phyloP scores from a whole-genome alignment of 768 basidiomycete genomes.

The Pulveroboletus sp. region DNA sequence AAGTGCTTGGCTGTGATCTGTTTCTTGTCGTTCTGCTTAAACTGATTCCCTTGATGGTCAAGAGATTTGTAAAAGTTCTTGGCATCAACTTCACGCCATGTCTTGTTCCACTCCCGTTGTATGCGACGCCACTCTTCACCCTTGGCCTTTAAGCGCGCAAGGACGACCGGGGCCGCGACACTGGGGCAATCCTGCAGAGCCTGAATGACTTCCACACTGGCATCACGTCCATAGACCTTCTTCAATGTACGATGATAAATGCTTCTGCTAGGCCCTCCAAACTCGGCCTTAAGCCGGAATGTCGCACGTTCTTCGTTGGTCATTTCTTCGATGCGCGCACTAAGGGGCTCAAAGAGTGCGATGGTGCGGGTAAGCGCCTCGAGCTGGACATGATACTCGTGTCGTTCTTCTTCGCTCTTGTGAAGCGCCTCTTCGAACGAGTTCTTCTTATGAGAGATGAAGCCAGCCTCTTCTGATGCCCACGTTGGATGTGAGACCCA shows the following conservation, averaged over 20 bases:
- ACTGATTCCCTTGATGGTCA: constrained; percentile 91
- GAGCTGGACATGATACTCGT: constrained; percentile 95
- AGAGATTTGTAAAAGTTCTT: constrained; percentile 98
- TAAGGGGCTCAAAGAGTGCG: constrained; percentile 83
- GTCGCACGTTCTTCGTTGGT: constrained; percentile 73
- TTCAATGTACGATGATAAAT: constrained; percentile 92
- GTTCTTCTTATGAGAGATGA: constrained; percentile 95
- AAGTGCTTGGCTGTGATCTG: constrained; percentile 80
- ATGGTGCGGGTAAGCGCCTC: constrained; percentile 90
- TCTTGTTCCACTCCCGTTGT: constrained; percentile 92
- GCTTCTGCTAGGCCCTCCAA: constrained; percentile 83
- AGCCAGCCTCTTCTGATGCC: constrained; percentile 95
- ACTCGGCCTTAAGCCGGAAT: constrained; percentile 80
- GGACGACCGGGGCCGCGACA: constrained; percentile 87
- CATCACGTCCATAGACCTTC: constrained; percentile 86
- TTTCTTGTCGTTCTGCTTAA: constrained; percentile 96
- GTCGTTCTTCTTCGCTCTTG: constrained; percentile 96
- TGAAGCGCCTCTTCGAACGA: constrained; percentile 93
- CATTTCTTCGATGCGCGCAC: constrained; percentile 83
- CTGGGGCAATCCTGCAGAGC: constrained; percentile 90
- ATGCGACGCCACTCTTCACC: constrained; percentile 96
- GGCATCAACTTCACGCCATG: constrained; percentile 94
- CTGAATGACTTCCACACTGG: constrained; percentile 68
- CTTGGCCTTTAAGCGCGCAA: constrained; percentile 83
- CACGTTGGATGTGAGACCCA: constrained; percentile 99